Evolutionary conservation across 768 basidiomycete genomes (phyloP).

Genomic region (Fistulinella prunicolor): DNA sequence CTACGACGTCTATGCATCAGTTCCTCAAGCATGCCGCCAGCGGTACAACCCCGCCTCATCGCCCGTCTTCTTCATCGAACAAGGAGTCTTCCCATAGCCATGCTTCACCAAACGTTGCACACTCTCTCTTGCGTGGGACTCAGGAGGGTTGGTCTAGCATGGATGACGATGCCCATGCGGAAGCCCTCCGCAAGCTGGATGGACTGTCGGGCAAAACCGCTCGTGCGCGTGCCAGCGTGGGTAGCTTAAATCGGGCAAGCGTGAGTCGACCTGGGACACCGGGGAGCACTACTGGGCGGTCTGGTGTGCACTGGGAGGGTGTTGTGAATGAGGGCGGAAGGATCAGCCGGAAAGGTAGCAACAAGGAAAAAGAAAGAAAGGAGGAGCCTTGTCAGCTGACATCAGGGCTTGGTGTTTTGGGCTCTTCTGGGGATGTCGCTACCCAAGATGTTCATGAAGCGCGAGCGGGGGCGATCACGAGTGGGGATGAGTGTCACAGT

Average conservation of each 20-base stretch:
- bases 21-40: conserved; percentile 60
- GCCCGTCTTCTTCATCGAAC: conserved; percentile 36
- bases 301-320: conserved; percentile 73
- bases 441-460: conserved; percentile 41
- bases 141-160: conserved; percentile 89
- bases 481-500: conserved; percentile 56
- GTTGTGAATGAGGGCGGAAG: conserved; percentile 40
- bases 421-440: conserved; percentile 32
- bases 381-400: conserved; percentile 27
- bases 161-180: conserved; percentile 85
- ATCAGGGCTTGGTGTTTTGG: conserved; percentile 35
- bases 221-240: conserved; percentile 73
- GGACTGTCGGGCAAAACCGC: conserved; percentile 77
- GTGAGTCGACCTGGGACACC: conserved; percentile 76
- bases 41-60: conserved; percentile 35
- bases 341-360: conserved; percentile 36
- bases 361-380: conserved; percentile 47
- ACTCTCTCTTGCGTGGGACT: conserved; percentile 81
- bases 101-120: conserved; percentile 66
- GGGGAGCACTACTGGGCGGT: conserved; percentile 47
- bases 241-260: conserved; percentile 64
- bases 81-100: conserved; percentile 40
- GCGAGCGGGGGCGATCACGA: conserved; percentile 41
- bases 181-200: conserved; percentile 90
- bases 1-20: conserved; percentile 85